Base-by-base conservation (phyloP, 331 rosid genomes). In the Dryas integrifolia region DNA sequence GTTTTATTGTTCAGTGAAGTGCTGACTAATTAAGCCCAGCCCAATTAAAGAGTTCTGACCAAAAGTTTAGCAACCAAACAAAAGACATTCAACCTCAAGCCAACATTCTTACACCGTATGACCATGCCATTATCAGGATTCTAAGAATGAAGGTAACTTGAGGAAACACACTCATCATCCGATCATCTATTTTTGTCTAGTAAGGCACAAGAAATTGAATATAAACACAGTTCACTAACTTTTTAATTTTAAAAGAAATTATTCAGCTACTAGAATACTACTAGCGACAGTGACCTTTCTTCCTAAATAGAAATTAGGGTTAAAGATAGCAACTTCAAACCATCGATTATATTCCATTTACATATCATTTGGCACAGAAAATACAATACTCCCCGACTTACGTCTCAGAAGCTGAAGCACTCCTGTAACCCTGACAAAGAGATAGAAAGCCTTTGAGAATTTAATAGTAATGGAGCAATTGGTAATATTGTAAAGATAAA, bases 331-430 rank as follows among this genome's bases (percentile, higher is more conserved):
- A 41, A 70, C 51, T 55, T 21, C 41, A 44, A 53, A 39, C 16
- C 21, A 41, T 41, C 41, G 14, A 40, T 2, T 55, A 18, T 43
- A 40, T 40, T 69, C 62, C 50, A 40, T 53, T 41, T 18, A 10
- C 52, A 18, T 30, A 9, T 47, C 40, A 40, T 40, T 69, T 53
- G n/a, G 74, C 72, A 82, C 47, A 77, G 30, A 75, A 18, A 72
- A 57, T 48, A 45, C 5, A 77, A 81, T 16, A 6, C 30, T 71
- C 73, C 63, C 60, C 10, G 71, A 88, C 98, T 85, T 95, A 95
- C 98, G 86, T 75, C 73, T 91, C 98, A 79, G 96, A 86, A 72
- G 98, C 96, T 63, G 90, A 72, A 77, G 89, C 84, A 83, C 76
- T 91, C 89, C 96, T 79, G 88, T 89, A 95, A 73, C 98, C 98